Evolutionary conservation across 1,139 yeast species (phyloP).

Genomic region (Saccharomyces uvarum): DNA sequence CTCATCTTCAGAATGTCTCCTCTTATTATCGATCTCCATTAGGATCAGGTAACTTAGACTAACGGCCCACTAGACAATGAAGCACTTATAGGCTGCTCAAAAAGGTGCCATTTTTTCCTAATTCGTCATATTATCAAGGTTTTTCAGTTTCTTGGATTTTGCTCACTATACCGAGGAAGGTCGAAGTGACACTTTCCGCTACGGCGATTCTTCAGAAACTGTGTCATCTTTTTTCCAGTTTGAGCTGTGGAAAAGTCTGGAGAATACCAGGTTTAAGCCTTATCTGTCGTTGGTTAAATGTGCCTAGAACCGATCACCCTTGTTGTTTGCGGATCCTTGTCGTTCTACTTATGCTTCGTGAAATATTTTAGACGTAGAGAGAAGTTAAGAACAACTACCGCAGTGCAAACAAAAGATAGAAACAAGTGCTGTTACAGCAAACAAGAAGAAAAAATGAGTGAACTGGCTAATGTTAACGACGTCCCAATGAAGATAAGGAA

Average conservation of each 20-base stretch:
- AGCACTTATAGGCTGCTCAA: not conserved
- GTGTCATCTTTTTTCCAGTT: not conserved
- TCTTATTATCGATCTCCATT: not conserved
- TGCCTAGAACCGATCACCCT: not conserved
- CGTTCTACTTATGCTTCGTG: not conserved
- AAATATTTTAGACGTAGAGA: not conserved
- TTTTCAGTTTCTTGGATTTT: not conserved
- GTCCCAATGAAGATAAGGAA: constrained; percentile 23
- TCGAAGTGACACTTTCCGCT: not conserved
- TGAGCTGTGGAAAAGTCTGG: not conserved
- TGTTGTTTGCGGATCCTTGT: not conserved
- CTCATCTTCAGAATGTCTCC: not conserved
- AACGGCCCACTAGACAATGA: not conserved
- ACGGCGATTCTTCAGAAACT: not conserved
- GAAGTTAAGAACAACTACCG: not conserved
- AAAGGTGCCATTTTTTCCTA: not conserved
- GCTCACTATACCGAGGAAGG: not conserved
- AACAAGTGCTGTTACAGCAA: not conserved
- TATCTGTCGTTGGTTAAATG: not conserved
- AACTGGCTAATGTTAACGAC: constrained; percentile 10
- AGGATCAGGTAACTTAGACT: not conserved
- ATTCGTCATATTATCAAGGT: constrained; percentile 1
- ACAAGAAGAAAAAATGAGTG: not conserved
- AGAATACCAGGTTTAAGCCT: not conserved
- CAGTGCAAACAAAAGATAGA: not conserved